Base-by-base conservation (phyloP, 192 early-diverging fungal genomes). In the Entrophospora sp. region DNA sequence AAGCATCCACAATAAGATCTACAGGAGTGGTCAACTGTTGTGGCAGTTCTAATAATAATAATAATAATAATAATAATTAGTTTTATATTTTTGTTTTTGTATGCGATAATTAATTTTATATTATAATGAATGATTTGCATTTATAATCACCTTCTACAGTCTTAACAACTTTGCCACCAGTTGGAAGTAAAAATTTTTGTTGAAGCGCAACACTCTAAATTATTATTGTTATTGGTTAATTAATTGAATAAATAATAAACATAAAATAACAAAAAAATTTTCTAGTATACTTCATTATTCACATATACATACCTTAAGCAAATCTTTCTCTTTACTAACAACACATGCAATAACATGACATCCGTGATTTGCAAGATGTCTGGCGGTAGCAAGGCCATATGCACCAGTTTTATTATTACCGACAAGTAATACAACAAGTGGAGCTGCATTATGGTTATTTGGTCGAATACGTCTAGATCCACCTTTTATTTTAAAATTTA, bases 281-380 rank as follows among this genome's bases (percentile, higher is more conserved):
- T 73, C n/a, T n/a, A n/a, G n/a, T n/a, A n/a, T n/a, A n/a, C n/a
- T n/a, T n/a, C n/a, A n/a, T n/a, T n/a, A n/a, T n/a, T n/a, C n/a
- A n/a, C n/a, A n/a, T n/a, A n/a, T n/a, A n/a, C n/a, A n/a, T 24
- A 77, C 61, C 48, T 69, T 70, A 9, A 84, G 82, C 2, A 80
- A 62, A 5, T 75, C 74, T 25, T 71, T 71, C 2, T 75, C 66
- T 40, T 68, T 64, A 3, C 75, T 70, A 16, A 77, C 76, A 12
- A 85, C 49, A 36, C 75, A 82, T 1, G 75, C 74, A 6, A 83
- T 65, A 10, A 90, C 89, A 30, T 81, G 73, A 66, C 87, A 86
- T 28, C 86, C 86, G 67, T 87, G 88, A 67, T 93, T 93, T 12
- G 85, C 83, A 46, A 93, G 69, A 73, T 93, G 91, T 9, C 89